Conservation (phyloP, 1,284 basidiomycete genomes). For the Ganoderma sp. region DNA sequence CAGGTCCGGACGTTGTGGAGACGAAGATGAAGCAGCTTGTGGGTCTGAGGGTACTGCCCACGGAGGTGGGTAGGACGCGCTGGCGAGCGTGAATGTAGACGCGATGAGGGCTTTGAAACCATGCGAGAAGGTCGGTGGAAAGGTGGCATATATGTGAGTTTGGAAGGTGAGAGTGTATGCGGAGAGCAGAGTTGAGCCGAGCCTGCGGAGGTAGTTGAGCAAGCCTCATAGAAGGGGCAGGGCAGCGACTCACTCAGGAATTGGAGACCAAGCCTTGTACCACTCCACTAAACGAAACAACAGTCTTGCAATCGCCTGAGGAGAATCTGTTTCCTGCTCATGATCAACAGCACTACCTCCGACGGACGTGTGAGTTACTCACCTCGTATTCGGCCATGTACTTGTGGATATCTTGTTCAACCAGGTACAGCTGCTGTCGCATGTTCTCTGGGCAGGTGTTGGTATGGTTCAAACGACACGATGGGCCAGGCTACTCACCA, state of each 20-base stretch:
- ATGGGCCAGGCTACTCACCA: slow-evolving; percentile 49
- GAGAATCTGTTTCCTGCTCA: slow-evolving; percentile 53
- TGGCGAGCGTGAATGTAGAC: slow-evolving; percentile 54
- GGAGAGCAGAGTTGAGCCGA: slow-evolving; percentile 62
- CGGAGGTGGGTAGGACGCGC: slow-evolving; percentile 30
- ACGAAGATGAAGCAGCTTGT: not conserved
- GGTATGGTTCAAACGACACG: too few relatives aligned
- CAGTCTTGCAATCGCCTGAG: slow-evolving; percentile 55
- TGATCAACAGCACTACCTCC: not conserved
- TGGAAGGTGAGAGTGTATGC: slow-evolving; percentile 73
- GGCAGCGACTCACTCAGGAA: slow-evolving; percentile 52
- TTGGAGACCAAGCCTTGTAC: slow-evolving; percentile 71
- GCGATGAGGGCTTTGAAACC: slow-evolving; percentile 70
- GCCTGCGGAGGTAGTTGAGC: slow-evolving; percentile 45
- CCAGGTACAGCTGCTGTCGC: slow-evolving; percentile 60
- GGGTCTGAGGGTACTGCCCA: slow-evolving; percentile 30
- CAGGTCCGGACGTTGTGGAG: slow-evolving; percentile 42
- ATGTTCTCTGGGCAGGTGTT: slow-evolving; percentile 59
- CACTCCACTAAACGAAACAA: slow-evolving; percentile 65
- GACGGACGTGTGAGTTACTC: slow-evolving; percentile 20
- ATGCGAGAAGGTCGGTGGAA: slow-evolving; percentile 67
- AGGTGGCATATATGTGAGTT: slow-evolving; percentile 67
- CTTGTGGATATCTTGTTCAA: slow-evolving; percentile 62
- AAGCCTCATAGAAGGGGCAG: slow-evolving; percentile 3
- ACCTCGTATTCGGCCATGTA: slow-evolving; percentile 71